Evolutionary conservation across 352 stramenopile genomes (phyloP).

Genomic region (Phytophthora aleatoria): DNA sequence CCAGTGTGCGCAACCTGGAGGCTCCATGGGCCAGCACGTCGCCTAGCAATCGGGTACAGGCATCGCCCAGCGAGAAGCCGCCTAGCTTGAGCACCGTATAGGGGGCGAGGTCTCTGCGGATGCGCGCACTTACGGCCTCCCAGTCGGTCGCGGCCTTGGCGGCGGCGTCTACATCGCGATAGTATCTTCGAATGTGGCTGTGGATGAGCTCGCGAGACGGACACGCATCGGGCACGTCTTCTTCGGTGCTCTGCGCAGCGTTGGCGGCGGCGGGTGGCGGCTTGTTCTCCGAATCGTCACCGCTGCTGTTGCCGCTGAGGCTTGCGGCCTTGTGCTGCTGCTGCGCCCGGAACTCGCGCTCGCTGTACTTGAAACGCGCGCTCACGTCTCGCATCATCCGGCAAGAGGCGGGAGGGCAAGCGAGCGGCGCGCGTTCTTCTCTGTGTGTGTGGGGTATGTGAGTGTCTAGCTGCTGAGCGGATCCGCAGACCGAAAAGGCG

Average conservation of each 20-base stretch:
- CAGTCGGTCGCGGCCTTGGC: conserved; percentile 30
- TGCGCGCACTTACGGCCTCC: conserved; percentile 47
- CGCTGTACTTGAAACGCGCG: conserved; percentile 77
- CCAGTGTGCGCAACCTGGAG: conserved; percentile 57
- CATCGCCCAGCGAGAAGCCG: conserved; percentile 79
- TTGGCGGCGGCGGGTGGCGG: conserved; percentile 17
- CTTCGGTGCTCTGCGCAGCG: neutral
- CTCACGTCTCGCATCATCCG: conserved; percentile 68
- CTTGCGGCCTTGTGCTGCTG: conserved; percentile 22
- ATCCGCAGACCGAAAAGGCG: conserved; percentile 15
- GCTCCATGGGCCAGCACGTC: conserved; percentile 52
- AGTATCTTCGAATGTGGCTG: conserved; percentile 58
- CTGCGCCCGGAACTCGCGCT: conserved; percentile 38
- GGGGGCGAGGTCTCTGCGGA: conserved; percentile 57
- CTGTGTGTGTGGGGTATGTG: neutral
- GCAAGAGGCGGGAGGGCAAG: neutral
- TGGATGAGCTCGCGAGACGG: conserved; percentile 72
- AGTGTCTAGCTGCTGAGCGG: conserved; percentile 6
- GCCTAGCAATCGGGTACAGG: conserved; percentile 58
- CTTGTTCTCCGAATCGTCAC: conserved; percentile 39
- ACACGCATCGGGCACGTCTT: conserved; percentile 28
- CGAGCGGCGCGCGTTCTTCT: conserved; percentile 3
- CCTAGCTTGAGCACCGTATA: conserved; percentile 78
- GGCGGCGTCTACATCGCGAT: conserved; percentile 45
- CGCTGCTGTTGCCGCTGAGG: conserved; percentile 15